phyloP scores from a whole-genome alignment of 495 filamentous ascomycete genomes.

The Daldinia concentrica region DNA sequence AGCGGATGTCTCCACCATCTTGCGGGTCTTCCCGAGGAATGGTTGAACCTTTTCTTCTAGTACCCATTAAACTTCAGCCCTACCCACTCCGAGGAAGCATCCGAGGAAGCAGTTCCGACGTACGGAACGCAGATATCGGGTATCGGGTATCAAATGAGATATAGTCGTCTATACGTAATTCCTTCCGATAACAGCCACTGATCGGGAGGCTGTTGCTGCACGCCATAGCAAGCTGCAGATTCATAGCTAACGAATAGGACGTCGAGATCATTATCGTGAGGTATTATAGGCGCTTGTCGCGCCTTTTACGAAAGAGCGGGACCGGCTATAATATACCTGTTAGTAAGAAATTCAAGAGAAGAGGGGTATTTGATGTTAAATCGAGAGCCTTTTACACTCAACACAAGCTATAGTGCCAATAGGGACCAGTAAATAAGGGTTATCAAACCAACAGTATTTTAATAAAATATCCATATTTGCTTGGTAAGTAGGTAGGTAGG shows the following conservation, averaged over 20 bases:
- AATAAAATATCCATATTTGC: background rate
- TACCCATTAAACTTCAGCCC: background rate
- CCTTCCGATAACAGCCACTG: background rate
- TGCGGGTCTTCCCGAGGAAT: background rate
- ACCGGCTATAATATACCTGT: background rate
- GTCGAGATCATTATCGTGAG: background rate
- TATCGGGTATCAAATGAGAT: background rate
- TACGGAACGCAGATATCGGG: background rate
- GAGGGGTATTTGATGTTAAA: background rate
- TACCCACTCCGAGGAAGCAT: background rate
- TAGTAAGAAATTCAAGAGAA: background rate
- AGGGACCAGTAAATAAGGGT: background rate
- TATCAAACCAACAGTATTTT: background rate
- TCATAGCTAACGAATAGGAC: background rate
- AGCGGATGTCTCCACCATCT: background rate
- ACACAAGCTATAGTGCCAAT: no score
- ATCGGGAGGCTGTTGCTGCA: conserved; percentile 1
- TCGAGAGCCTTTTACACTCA: background rate
- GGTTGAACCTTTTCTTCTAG: no score
- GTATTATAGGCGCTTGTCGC: background rate
- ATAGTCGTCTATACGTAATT: background rate
- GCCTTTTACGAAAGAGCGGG: background rate
- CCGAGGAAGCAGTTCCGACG: background rate
- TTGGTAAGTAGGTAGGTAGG: no score
- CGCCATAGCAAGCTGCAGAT: background rate